These are phyloP conservation scores for Talaromyces sp. DNA, from an alignment of 2,329 filamentous ascomycete genomes.

Conservation along the genomic window DNA sequence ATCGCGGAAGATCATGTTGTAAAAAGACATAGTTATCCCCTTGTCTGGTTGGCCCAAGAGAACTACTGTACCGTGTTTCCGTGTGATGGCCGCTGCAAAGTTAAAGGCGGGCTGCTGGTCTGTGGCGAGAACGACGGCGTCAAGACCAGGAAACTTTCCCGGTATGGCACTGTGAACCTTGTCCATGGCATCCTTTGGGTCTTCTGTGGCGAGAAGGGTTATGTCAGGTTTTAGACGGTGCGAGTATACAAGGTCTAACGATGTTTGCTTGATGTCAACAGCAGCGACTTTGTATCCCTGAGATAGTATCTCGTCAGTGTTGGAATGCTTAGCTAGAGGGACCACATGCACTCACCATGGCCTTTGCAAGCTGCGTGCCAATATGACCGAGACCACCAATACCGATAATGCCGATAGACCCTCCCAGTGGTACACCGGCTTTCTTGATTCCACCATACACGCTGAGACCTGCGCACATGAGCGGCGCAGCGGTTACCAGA, in stretches of 20 bases:
- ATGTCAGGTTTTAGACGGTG: slow-evolving; percentile 34
- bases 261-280: slow-evolving; percentile 52
- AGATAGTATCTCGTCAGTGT: slow-evolving; percentile 15
- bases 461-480: slow-evolving; percentile 53
- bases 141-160: slow-evolving; percentile 47
- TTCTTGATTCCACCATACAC: slow-evolving; percentile 45
- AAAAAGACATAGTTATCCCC: slow-evolving; percentile 28
- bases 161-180: slow-evolving; percentile 25
- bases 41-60: slow-evolving; percentile 50
- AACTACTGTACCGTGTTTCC: slow-evolving; percentile 54
- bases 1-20: slow-evolving; percentile 45
- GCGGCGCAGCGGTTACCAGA: slow-evolving; percentile 49
- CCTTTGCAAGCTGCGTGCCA: slow-evolving; percentile 46
- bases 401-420: slow-evolving; percentile 41
- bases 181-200: neutral
- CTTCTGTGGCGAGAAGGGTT: neutral
- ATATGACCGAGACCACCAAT: slow-evolving; percentile 50
- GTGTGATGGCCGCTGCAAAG: slow-evolving; percentile 51
- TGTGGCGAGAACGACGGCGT: slow-evolving; percentile 50
- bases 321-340: neutral
- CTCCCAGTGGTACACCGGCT: slow-evolving; percentile 28
- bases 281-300: slow-evolving; percentile 49
- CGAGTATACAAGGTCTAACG: slow-evolving; percentile 43
- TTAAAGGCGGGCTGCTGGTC: slow-evolving; percentile 49
- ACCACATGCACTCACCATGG: slow-evolving; percentile 7